These are phyloP conservation scores for Incumbomyces delicatus DNA, from an alignment of 2,329 filamentous ascomycete genomes.

Conservation along the genomic window DNA sequence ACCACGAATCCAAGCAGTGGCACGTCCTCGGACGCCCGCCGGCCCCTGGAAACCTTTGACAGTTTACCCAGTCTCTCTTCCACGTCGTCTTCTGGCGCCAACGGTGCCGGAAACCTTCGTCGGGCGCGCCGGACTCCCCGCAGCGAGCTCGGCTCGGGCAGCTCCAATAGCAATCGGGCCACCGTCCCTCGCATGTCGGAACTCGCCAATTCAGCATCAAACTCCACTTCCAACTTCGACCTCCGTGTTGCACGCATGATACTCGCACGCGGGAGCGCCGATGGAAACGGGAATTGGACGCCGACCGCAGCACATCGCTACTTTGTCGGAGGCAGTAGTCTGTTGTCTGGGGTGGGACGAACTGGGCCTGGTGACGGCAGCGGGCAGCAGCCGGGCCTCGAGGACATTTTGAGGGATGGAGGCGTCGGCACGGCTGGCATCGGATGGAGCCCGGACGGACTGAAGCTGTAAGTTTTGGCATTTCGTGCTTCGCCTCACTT, in stretches of 20 bases:
- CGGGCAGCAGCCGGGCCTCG: conserved; percentile 12
- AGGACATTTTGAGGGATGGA: conserved; percentile 28
- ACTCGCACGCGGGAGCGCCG: conserved; percentile 10
- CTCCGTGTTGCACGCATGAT: conserved; percentile 13
- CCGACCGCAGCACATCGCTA: conserved; percentile 23
- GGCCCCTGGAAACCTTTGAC: background rate
- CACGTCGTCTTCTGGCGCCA: background rate
- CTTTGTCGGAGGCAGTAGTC: conserved; percentile 21
- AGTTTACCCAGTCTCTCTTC: background rate
- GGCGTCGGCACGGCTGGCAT: conserved; percentile 37
- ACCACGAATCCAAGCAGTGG: no score
- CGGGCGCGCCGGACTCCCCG: background rate
- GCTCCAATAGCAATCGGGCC: background rate
- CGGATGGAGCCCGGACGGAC: conserved; percentile 38
- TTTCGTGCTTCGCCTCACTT: background rate
- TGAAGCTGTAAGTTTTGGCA: conserved; percentile 33
- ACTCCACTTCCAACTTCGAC: background rate
- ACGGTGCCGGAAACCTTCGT: background rate
- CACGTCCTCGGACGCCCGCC: background rate
- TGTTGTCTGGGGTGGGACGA: background rate
- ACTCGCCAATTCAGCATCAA: background rate
- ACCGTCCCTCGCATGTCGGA: conserved; percentile 5
- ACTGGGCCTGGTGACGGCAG: background rate
- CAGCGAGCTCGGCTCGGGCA: background rate
- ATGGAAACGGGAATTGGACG: conserved; percentile 22